Evolutionary conservation across 352 stramenopile species (phyloP).

Genomic region (Aphanomyces euteiches): DNA sequence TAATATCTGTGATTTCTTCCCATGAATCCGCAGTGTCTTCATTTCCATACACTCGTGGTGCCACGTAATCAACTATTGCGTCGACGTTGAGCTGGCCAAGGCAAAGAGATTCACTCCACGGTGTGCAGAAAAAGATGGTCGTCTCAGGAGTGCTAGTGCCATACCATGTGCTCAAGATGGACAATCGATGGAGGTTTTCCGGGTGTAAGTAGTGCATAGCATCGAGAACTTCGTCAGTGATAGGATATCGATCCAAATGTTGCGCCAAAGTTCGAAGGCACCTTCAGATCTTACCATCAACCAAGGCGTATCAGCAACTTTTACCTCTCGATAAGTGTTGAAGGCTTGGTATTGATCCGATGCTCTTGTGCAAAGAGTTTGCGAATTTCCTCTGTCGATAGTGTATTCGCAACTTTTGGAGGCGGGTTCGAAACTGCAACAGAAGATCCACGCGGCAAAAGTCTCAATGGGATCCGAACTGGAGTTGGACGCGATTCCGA

Average conservation of each 20-base stretch:
- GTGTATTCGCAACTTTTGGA: background rate
- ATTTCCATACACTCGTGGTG: background rate
- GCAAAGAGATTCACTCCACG: background rate
- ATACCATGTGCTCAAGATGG: background rate
- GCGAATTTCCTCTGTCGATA: background rate
- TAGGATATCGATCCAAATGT: slow-evolving; percentile 10
- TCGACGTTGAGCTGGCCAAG: slow-evolving; percentile 6
- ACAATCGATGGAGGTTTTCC: background rate
- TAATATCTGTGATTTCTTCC: slow-evolving; percentile 1
- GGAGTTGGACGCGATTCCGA: too few relatives aligned
- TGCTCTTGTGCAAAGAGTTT: slow-evolving; percentile 1
- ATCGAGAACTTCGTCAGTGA: background rate
- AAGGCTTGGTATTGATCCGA: background rate
- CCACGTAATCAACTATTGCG: background rate
- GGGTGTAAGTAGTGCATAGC: background rate
- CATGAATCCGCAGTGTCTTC: background rate
- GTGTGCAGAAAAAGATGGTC: background rate
- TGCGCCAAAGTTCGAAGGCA: background rate
- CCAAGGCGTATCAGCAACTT: background rate
- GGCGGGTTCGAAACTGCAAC: background rate
- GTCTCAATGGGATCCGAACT: background rate
- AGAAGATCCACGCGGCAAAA: background rate
- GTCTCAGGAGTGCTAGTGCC: background rate
- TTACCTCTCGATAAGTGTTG: background rate
- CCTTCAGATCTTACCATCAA: background rate